Conservation (phyloP, 768 basidiomycete species). For the Tephrocybe sp. region DNA sequence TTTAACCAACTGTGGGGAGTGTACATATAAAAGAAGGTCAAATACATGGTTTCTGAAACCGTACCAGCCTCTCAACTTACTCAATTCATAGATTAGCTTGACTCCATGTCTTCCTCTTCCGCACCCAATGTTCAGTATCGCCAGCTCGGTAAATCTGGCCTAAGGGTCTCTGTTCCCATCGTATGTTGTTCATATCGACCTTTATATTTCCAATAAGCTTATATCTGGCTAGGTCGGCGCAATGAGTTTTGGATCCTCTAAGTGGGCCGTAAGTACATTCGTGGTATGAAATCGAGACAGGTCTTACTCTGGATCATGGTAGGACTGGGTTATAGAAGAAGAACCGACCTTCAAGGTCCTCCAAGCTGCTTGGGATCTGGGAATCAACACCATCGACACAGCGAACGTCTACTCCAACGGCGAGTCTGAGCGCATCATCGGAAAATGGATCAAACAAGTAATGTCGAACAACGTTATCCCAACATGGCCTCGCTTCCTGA, state of each 20-base stretch:
- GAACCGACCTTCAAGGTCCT: constrained; percentile 44
- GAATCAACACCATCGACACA: constrained; percentile 39
- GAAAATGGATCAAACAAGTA: constrained; percentile 39
- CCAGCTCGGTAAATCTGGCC: constrained; percentile 11
- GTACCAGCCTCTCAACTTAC: too few relatives aligned
- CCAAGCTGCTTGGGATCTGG: constrained; percentile 42
- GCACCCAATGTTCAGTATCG: constrained; percentile 11
- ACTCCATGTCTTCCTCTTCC: too few relatives aligned
- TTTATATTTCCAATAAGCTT: neutral
- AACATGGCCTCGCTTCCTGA: neutral
- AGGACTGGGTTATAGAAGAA: constrained; percentile 50
- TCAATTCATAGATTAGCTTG: too few relatives aligned
- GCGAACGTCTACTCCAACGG: constrained; percentile 39
- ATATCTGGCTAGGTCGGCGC: constrained; percentile 9
- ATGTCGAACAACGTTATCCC: constrained; percentile 6
- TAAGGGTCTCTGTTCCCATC: constrained; percentile 14
- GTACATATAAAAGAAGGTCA: too few relatives aligned
- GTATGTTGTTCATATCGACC: neutral
- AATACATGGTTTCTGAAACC: too few relatives aligned
- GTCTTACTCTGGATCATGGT: neutral
- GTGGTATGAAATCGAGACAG: constrained; percentile 21
- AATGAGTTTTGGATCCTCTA: constrained; percentile 17
- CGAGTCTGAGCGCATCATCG: constrained; percentile 39
- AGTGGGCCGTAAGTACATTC: constrained; percentile 9
- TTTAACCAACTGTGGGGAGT: too few relatives aligned